phyloP scores from a whole-genome alignment of 2,329 filamentous ascomycete genomes.

The Pseudogymnoascus sp. region DNA sequence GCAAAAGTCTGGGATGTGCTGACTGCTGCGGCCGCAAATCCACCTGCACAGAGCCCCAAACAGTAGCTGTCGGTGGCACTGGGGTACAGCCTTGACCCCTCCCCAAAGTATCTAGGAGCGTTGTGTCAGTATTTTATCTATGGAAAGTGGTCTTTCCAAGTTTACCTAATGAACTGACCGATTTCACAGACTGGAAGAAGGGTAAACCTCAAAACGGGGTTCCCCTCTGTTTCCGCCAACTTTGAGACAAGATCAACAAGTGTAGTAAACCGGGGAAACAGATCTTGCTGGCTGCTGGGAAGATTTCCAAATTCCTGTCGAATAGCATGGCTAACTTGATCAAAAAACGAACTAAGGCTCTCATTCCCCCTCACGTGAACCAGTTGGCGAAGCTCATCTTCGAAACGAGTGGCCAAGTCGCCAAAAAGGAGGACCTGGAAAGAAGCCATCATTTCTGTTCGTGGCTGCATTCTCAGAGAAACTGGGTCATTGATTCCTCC shows the following conservation, averaged over 20 bases:
- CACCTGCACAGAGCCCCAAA: constrained; percentile 23
- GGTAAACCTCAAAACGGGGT: not conserved
- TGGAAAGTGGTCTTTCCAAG: not conserved
- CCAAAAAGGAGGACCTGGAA: not conserved
- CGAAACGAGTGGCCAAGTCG: not conserved
- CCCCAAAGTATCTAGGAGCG: not conserved
- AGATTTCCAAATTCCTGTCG: not conserved
- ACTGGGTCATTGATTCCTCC: not conserved
- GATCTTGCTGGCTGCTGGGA: not conserved
- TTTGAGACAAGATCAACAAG: constrained; percentile 1
- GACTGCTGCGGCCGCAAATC: constrained; percentile 23
- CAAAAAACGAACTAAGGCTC: not conserved
- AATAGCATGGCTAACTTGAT: not conserved
- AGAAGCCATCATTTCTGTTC: not conserved
- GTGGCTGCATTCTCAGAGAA: not conserved
- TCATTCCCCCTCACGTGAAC: not conserved
- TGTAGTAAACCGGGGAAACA: not conserved
- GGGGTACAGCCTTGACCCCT: not conserved
- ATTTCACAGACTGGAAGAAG: not conserved
- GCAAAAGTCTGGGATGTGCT: constrained; percentile 17
- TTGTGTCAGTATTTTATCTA: not conserved
- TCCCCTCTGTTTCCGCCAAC: not conserved
- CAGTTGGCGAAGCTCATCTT: not conserved
- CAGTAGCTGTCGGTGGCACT: not conserved
- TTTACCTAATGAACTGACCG: not conserved